Base-by-base conservation (phyloP, 495 filamentous ascomycete genomes). In the Neurospora sp. region DNA sequence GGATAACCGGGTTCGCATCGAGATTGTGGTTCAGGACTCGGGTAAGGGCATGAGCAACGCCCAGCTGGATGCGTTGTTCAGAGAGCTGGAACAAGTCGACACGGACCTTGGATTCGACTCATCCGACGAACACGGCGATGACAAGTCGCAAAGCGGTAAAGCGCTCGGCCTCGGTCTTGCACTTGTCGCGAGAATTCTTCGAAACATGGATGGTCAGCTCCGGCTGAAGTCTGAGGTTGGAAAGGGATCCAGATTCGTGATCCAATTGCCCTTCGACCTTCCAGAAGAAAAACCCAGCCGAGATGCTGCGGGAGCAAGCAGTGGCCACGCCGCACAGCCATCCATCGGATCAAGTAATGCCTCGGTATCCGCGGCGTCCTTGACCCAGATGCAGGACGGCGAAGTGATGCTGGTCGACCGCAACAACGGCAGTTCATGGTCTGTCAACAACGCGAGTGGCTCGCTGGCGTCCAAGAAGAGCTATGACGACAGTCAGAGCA, bases 181-280 rank as follows among this genome's bases (percentile, higher is more conserved):
- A 2, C 84, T 96, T 14, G 94, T 97, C 3, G 92, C 95, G 49
- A 86, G 94, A 31, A 93, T 93, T 66, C 85, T 97, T 27, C 88
- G 89, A n/a, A 97, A 93, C 77, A 95, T 97, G 91, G 90, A 95
- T 72, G 95, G 95, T 0, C 95, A 97, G 74, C 81, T 98, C 23
- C 88, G 93, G 31, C 84, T 98, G 7, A 96, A 94, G 76, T 97
- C 94, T 0, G 93, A 97, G 79, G 88, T 91, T 79, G 92, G 93
- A 0, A 93, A 92, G 77, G 95, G 95, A 1, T 95, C 94, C 39
- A 87, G 92, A 39, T 96, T 98, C 76, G 87, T 91, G 23, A 88
- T 95, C 16, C 88, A 90, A 72, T 78, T 95, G 44, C 90, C 90
- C 5, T 93, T 95, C 72, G 83, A 88, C 8, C 76, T 94, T 5